These are phyloP conservation scores for Ceratocystis eucalypticola DNA, from an alignment of 2,329 filamentous ascomycete genomes.

Conservation along the genomic window DNA sequence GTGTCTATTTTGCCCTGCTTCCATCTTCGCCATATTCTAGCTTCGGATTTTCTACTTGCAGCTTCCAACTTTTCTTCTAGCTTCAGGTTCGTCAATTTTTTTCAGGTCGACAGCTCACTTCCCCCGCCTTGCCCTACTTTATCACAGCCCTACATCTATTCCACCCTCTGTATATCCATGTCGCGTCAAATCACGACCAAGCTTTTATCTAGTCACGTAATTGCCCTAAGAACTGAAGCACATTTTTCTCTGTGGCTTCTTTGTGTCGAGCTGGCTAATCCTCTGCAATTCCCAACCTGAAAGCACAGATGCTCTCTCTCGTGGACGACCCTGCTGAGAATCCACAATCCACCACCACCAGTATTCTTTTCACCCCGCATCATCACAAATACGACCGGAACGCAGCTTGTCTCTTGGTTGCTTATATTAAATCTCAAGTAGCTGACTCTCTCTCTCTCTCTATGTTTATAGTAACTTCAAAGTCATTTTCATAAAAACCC, in stretches of 20 bases:
- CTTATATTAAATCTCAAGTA: background rate
- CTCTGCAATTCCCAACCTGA: background rate
- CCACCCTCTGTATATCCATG: background rate
- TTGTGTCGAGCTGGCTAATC: background rate
- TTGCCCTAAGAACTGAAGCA: no score
- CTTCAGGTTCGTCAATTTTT: background rate
- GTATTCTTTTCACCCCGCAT: constrained; percentile 14
- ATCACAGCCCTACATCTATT: background rate
- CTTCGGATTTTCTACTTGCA: background rate
- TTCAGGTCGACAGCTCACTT: background rate
- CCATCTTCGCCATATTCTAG: background rate
- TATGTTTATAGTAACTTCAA: constrained; percentile 20
- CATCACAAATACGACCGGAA: constrained; percentile 11
- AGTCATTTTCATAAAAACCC: constrained; percentile 19
- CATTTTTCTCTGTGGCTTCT: background rate
- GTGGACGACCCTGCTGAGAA: background rate
- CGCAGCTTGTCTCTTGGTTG: background rate
- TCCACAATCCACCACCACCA: background rate
- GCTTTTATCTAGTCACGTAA: no score
- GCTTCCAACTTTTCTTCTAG: background rate
- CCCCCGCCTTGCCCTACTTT: background rate
- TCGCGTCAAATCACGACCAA: no score
- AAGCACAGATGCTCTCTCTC: background rate
- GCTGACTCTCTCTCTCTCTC: background rate
- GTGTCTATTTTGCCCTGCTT: background rate